Base-by-base conservation (phyloP, 2,329 filamentous ascomycete genomes). In the Fusarium decemcellulare region DNA sequence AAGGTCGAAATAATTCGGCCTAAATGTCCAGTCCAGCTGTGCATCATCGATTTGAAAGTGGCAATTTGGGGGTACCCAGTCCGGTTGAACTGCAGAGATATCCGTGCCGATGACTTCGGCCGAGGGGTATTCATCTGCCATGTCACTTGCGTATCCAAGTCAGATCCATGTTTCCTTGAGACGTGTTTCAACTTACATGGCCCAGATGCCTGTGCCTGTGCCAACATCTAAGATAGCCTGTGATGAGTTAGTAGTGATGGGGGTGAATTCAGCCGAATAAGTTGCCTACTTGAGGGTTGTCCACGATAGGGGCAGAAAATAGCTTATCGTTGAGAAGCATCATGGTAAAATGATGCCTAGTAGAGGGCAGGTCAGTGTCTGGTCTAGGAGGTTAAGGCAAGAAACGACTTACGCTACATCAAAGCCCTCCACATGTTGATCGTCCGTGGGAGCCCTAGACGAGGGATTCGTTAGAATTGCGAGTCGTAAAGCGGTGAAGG, bases 31-130 rank as follows among this genome's bases (percentile, higher is more conserved):
- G 32, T 34, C 32, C 43, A 27, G 8, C 23, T 46, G 43, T 27
- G 43, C 43, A n/a, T 46, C 43, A 23, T 46, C 43, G 23, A 46
- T 46, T 11, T 46, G 43, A 10, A 46, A 46, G 18, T 27, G 16
- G 23, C 18, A 30, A 11, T 46, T 46, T 9, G 43, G 43, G 16
- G 43, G 43, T 10, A 30, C 43, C 43, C 43, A 46, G 27, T 27
- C 18, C 8, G 43, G 43, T 29, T 51, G 30, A 15, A 34, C 15
- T 6, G 30, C 29, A 8, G 47, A 51, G n/a, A 51, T 51, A 18
- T 51, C 47, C 11, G 47, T 51, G 47, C 47, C 30, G n/a, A 51
- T 51, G 47, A 51, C 47, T n/a, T 34, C 15, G 16, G 47, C 47
- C 8, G 47, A 51, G 6, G 47, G 29, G 8, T 32, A 51, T 29